phyloP scores from a whole-genome alignment of 2,329 filamentous ascomycete genomes.

The Colletotrichum spinosum region DNA sequence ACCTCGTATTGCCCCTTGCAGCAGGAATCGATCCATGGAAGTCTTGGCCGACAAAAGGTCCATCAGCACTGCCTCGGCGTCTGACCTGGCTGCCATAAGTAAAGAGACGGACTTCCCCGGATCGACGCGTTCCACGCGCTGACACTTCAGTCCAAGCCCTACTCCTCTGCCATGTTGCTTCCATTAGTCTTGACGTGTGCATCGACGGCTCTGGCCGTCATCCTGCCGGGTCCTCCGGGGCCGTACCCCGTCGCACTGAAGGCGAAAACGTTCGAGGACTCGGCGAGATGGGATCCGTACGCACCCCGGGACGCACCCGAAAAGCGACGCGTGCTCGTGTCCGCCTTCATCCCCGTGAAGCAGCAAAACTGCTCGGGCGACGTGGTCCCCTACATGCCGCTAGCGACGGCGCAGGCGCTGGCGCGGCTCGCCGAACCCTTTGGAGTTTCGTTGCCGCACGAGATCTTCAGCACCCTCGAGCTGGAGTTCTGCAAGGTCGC shows the following conservation, averaged over 20 bases:
- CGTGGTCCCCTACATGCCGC: slow-evolving; percentile 36
- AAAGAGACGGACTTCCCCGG: no score
- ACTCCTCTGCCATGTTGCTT: neutral
- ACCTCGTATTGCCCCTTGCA: slow-evolving; percentile 4
- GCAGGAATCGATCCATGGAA: no score
- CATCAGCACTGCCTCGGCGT: neutral
- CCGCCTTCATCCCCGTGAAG: slow-evolving; percentile 32
- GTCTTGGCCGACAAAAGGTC: neutral
- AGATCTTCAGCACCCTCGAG: slow-evolving; percentile 31
- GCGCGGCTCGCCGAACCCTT: slow-evolving; percentile 6
- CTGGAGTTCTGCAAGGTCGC: slow-evolving; percentile 37
- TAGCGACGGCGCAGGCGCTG: slow-evolving; percentile 24
- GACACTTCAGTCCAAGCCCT: no score
- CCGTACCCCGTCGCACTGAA: slow-evolving; percentile 28
- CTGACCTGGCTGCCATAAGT: neutral
- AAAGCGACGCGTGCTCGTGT: slow-evolving; percentile 36
- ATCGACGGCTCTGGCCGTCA: neutral
- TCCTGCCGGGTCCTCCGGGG: slow-evolving; percentile 3
- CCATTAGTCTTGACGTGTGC: neutral
- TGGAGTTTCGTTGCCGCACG: slow-evolving; percentile 27
- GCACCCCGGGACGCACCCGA: slow-evolving; percentile 34
- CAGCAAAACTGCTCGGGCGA: slow-evolving; percentile 22
- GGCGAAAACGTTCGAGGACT: slow-evolving; percentile 39
- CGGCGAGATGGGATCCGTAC: slow-evolving; percentile 38
- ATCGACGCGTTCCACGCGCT: no score